These are phyloP conservation scores for Suhomyces maxii DNA, from an alignment of 1,139 yeast species.

Conservation along the genomic window DNA sequence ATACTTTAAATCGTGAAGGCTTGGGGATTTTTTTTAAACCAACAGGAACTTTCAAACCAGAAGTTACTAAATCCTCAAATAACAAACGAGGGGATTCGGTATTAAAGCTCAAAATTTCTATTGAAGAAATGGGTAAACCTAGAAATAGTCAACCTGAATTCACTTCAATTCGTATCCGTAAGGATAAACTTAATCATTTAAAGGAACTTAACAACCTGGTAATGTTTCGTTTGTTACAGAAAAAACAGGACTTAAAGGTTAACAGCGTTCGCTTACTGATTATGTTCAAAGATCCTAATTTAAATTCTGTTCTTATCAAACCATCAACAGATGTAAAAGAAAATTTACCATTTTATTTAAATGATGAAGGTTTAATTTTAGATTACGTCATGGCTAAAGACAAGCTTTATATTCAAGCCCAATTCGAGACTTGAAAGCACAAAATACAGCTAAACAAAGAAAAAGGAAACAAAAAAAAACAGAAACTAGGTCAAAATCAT, in stretches of 20 bases:
- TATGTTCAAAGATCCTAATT: slow-evolving; percentile 24
- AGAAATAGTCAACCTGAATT: slow-evolving; percentile 13
- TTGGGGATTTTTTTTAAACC: neutral
- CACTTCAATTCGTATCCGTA: slow-evolving; percentile 26
- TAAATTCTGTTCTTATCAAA: slow-evolving; percentile 29
- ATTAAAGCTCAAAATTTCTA: slow-evolving; percentile 23
- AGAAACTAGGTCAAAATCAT: too few species aligned
- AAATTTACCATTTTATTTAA: slow-evolving; percentile 4
- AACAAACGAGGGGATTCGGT: neutral
- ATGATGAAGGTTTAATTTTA: slow-evolving; percentile 21
- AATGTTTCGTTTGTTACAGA: slow-evolving; percentile 20
- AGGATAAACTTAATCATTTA: slow-evolving; percentile 25
- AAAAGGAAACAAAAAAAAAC: too few species aligned
- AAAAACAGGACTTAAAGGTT: slow-evolving; percentile 16
- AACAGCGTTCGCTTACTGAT: slow-evolving; percentile 22
- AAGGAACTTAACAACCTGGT: slow-evolving; percentile 30
- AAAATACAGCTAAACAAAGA: neutral
- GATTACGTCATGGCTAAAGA: slow-evolving; percentile 31
- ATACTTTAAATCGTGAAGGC: neutral
- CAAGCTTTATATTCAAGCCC: slow-evolving; percentile 26
- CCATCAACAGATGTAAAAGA: slow-evolving; percentile 10
- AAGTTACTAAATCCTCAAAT: neutral
- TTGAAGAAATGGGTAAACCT: slow-evolving; percentile 8
- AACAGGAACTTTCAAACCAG: neutral
- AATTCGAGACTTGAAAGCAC: slow-evolving; percentile 1